Conservation (phyloP, 23 red algal species). For the Gracilaria vermiculophylla region DNA sequence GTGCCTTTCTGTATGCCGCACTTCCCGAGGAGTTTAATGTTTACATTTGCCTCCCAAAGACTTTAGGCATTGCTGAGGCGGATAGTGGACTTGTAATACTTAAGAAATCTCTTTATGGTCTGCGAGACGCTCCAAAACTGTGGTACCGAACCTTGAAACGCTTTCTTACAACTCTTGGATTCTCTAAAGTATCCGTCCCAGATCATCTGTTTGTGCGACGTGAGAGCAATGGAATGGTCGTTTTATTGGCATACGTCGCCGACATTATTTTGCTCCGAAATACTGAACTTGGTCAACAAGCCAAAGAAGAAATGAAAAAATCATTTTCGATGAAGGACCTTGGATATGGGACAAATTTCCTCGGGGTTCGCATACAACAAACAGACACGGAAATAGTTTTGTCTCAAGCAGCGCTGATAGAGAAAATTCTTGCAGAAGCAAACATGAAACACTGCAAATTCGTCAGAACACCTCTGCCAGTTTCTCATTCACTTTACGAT, state of each 20-base stretch:
- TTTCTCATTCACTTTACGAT: conserved; percentile 25
- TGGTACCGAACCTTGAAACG: conserved; percentile 2
- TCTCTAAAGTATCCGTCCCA: background rate
- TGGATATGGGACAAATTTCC: background rate
- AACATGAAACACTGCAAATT: conserved; percentile 10
- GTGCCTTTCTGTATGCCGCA: conserved; percentile 19
- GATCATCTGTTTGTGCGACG: background rate
- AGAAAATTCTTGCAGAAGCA: background rate
- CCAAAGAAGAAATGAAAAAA: background rate
- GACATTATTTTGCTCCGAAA: conserved; percentile 1
- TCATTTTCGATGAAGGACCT: background rate
- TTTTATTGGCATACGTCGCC: conserved; percentile 13
- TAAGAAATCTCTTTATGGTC: conserved; percentile 34
- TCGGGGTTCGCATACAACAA: background rate
- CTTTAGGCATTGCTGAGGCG: background rate
- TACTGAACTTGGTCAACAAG: background rate
- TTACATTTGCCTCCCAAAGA: background rate
- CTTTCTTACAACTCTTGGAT: background rate
- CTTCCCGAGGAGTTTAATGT: conserved; percentile 6
- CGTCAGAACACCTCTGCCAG: background rate
- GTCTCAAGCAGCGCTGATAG: background rate
- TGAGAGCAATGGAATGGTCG: background rate
- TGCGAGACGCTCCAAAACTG: conserved; percentile 47
- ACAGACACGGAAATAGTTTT: background rate
- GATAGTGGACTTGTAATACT: background rate